Base-by-base conservation (phyloP, 805 yeast genomes). In the Wickerhamomyces xylosicus region DNA sequence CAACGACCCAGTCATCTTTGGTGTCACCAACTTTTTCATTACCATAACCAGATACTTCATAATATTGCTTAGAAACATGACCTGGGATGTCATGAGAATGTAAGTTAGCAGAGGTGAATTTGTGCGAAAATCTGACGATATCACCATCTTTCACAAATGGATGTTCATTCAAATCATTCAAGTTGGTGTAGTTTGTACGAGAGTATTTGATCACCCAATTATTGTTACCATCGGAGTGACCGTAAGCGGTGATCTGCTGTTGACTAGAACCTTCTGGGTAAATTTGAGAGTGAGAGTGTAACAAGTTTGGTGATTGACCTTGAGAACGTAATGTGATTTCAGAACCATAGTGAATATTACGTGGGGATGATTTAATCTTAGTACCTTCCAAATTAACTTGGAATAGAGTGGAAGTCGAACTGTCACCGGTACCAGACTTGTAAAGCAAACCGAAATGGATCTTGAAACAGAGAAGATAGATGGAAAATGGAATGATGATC, bases 211-310 rank as follows among this genome's bases (percentile, higher is more conserved):
- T 66, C 21, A 70, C 52, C 83, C 95, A 89, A 39, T 82, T 75
- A 58, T 90, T 92, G 62, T 92, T 90, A 38, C 69, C 62, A 58
- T 92, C 97, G 56, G 85, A 85, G 60, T 78, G 86, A 16, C 89
- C 85, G 58, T 92, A 92, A 6, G 92, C 85, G 20, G 98, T 92
- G 37, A 92, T 71, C 61, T 92, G 99, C 59, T 89, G 97, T 62
- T 92, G 97, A 45, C 73, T 71, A 2, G 96, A 85, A 3, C 97
- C 97, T 47, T 77, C 86, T 14, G 98, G 98, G 57, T 79, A 92
- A 11, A 71, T 59, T 56, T 84, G 95, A 15, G 69, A 66, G 56
- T 92, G 98, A 0, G 97, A 90, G 57, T 92, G 98, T 45, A 92
- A 63, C 46, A 85, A 62, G 47, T 80, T 81, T 35, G 89, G 85